Base-by-base conservation (phyloP, 2,329 filamentous ascomycete genomes). In the Microcyclospora pomicola region DNA sequence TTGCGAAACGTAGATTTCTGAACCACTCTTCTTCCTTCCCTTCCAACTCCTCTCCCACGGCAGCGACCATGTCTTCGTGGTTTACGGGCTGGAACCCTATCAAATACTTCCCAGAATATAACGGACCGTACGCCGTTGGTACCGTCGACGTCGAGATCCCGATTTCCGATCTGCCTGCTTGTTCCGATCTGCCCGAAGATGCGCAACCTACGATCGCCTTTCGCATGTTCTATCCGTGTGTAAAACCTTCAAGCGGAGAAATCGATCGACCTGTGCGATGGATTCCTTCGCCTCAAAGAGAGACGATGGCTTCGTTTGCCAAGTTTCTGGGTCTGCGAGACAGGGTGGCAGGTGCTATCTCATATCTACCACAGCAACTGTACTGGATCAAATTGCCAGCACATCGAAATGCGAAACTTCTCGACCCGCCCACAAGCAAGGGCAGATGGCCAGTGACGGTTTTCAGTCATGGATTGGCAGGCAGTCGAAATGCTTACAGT, bases 391-490 rank as follows among this genome's bases (percentile, higher is more conserved):
- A 75, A 2, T 79, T 88, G 16, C 82, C 82, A 5, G 80, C 75
- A 16, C 68, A 75, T 47, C 77, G 82, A 48, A 82, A 86, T 54
- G 82, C 82, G 9, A 66, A 69, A 5, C 59, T 87, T 6, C 68
- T 77, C 29, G 53, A 60, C 27, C 57, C 65, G 15, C 56, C 59
- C 2, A 64, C 53, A 42, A 65, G 41, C 52, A 74, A 41, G 41
- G 63, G 67, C 39, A 66, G 75, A 62, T 91, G 82, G 80, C 84
- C 85, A 0, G 80, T 84, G 0, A 77, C 85, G 65, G 67, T 93
- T 44, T 92, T 93, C 60, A 91, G 83, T 1, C 85, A 93, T 54
- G 85, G 85, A 1, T 67, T 93, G 1, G 85, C 82, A 29, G 85
- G 85, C 29, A 79, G 75, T 42, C 72, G 82, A 47, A 91, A 91